Base-by-base conservation (phyloP, 306 rosid species). In the Quercus mongolica region DNA sequence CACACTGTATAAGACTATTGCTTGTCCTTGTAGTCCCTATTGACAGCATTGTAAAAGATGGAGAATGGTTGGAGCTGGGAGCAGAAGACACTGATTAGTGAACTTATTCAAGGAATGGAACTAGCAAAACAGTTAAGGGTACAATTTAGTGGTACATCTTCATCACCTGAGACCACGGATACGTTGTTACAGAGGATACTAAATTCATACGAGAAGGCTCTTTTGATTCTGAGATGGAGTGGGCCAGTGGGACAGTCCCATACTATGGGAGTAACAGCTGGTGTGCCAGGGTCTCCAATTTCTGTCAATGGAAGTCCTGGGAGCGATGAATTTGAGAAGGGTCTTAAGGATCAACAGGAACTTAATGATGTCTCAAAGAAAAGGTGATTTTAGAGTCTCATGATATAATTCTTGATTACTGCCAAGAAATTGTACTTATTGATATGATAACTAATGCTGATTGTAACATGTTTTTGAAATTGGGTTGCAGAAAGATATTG, bases 81-180 rank as follows among this genome's bases (percentile, higher is more conserved):
- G 79, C 92, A 86, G 80, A 83, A 77, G 17, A 78, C 87, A 74
- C 86, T 94, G 4, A 44, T 80, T 4, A 84, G 77, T 31, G 96
- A 90, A 88, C 88, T 94, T 17, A 64, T 85, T 83, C 84, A 90
- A 76, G 98, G 97, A 21, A 74, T 90, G 94, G 93, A 94, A 73
- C 74, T 89, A 8, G 92, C 93, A 8, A 90, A 82, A 79, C 92
- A 84, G 87, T 73, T 94, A 83, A 83, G 84, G 82, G 83, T 54
- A 71, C 87, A 87, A 26, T 78, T 90, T 63, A 73, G 52, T 57
- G 54, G 80, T 35, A 52, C 73, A 38, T 69, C 87, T 69, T 86
- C 90, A 58, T 77, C 85, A 3, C 56, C n/a, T 28, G 89, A 89
- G 49, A 76, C 70, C 3, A 80, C 83, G 52, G 87, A 89, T 28